These are phyloP conservation scores for Claviceps sp. DNA, from an alignment of 2,329 filamentous ascomycete genomes.

Conservation along the genomic window DNA sequence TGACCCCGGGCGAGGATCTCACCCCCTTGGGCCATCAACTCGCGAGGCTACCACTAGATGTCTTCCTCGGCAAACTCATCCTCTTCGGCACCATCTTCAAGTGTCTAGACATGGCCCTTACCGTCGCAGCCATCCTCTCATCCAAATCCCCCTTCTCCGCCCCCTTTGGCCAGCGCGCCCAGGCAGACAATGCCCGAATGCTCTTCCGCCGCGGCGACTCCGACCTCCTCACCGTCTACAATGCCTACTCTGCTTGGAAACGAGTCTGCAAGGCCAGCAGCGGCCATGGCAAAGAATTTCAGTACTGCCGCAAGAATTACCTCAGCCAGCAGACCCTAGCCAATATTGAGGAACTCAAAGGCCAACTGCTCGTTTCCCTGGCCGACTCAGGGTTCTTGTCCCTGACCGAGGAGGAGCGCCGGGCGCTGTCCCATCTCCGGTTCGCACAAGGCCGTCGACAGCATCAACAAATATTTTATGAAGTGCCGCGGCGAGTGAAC, in stretches of 20 bases:
- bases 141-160: constrained; percentile 90
- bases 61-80: constrained; percentile 88
- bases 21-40: constrained; percentile 79
- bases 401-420: constrained; percentile 60
- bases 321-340: constrained; percentile 75
- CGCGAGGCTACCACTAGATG: constrained; percentile 79
- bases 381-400: constrained; percentile 74
- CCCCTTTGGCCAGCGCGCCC: constrained; percentile 68
- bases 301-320: constrained; percentile 92
- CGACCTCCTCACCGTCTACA: constrained; percentile 84
- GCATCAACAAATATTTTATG: constrained; percentile 58
- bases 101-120: constrained; percentile 83
- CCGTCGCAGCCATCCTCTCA: constrained; percentile 82
- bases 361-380: constrained; percentile 72
- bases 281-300: constrained; percentile 56
- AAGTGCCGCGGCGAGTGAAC: constrained; percentile 64
- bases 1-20: constrained; percentile 69
- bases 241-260: constrained; percentile 85
- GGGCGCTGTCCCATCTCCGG: constrained; percentile 53
- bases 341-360: constrained; percentile 92
- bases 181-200: constrained; percentile 67
- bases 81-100: constrained; percentile 76
- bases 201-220: constrained; percentile 79
- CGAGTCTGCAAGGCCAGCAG: constrained; percentile 57
- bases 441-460: constrained; percentile 42